phyloP scores from a whole-genome alignment of 2,329 filamentous ascomycete species.

The Sarocladiaceae sp. region DNA sequence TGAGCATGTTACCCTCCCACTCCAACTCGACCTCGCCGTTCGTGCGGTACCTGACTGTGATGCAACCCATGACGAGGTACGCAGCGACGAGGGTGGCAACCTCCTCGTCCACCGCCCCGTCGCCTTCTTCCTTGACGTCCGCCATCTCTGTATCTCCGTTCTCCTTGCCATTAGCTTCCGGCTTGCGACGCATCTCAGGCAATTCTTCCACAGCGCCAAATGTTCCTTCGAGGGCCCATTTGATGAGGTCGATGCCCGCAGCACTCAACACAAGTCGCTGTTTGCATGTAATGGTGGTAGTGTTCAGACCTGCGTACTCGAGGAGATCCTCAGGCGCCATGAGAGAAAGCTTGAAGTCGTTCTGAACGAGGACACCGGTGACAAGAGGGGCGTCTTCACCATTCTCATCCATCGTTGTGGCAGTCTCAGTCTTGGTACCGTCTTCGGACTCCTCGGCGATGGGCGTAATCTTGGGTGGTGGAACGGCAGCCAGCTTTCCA shows the following conservation, averaged over 20 bases:
- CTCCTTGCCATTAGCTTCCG: conserved; percentile 25
- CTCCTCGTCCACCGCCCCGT: conserved; percentile 57
- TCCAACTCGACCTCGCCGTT: conserved; percentile 82
- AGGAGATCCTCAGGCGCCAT: conserved; percentile 96
- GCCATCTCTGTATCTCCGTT: conserved; percentile 28
- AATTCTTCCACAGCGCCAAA: conserved; percentile 80
- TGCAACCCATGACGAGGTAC: conserved; percentile 81
- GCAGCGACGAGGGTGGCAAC: conserved; percentile 47
- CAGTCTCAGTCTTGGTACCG: conserved; percentile 14
- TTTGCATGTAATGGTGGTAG: conserved; percentile 87
- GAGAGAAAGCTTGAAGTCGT: conserved; percentile 92
- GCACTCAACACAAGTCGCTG: conserved; percentile 84
- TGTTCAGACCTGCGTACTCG: conserved; percentile 95
- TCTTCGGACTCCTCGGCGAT: conserved; percentile 5
- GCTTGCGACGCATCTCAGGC: conserved; percentile 43
- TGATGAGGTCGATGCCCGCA: conserved; percentile 83
- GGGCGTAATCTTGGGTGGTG: conserved; percentile 48
- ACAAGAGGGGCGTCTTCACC: conserved; percentile 56
- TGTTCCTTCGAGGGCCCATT: conserved; percentile 89
- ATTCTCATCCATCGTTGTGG: conserved; percentile 18
- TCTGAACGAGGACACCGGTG: conserved; percentile 88
- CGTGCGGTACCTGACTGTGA: conserved; percentile 70
- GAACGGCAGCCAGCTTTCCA: conserved; percentile 78
- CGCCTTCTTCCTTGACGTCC: conserved; percentile 21
- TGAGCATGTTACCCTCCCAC: conserved; percentile 97